Evolutionary conservation across 192 early-diverging fungal species (phyloP), one percentile per base, ranked within the genome.

Genomic region (Pilobolus umbonatus): DNA sequence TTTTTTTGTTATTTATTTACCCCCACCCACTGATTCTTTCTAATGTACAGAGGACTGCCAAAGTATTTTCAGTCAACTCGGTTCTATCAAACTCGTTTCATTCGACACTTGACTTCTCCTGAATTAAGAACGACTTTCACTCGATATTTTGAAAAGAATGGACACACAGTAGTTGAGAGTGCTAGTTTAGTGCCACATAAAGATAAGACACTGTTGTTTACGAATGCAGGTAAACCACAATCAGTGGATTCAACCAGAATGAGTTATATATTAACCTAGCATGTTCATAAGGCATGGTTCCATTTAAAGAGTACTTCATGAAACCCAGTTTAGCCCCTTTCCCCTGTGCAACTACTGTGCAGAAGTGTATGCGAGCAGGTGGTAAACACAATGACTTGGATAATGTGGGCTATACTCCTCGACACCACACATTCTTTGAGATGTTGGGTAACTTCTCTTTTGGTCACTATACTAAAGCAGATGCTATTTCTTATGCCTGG

Each of bases 391-490:
- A 84, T 19, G 82, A 84, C 52, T 61, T 84, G 4, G 82, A 84
- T 52, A 81, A 84, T 62, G 82, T 84, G 5, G 82, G 82, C n/a
- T 76, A 71, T 56, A 84, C 82, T 4, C 74, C 77, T 28, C 77
- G 80, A 6, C 83, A 85, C 59, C 83, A 85, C 48, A 85, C 83
- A 1, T 81, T 82, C 39, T 85, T 85, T 64, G 83, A 85, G 60
- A 85, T 85, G 83, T 59, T 85, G 19, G 83, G 83, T 8, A 80
- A 81, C 34, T 85, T 85, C 63, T 81, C 80, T 0, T 82, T 85
- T 71, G 83, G 83, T n/a, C 42, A 65, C 9, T 81, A 82, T 58
- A 60, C 67, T 26, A 85, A 80, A 48, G 40, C 47, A 10, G 57
- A 70, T 25, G 83, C 81, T 8, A 80, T 83, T 44, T 60, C 44